Evolutionary conservation across 805 yeast species (phyloP).

Genomic region (Kodamaea jinghongensis): DNA sequence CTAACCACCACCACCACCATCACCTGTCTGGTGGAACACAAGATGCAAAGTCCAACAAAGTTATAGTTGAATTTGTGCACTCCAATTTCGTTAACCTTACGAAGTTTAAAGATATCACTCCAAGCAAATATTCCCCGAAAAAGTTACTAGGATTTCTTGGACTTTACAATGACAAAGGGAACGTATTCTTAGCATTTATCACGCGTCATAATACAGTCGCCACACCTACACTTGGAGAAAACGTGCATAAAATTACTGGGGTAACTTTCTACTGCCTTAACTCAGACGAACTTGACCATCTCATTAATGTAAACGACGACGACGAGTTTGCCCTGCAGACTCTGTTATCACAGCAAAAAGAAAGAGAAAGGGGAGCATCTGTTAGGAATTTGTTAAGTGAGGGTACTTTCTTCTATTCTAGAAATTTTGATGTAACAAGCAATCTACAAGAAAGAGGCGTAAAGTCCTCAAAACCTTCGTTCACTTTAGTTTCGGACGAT

Average conservation of each 20-base stretch:
- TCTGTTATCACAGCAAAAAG: conserved; percentile 4
- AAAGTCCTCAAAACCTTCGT: conserved; percentile 13
- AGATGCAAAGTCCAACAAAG: conserved; percentile 34
- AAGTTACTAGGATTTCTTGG: conserved; percentile 60
- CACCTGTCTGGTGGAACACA: conserved; percentile 18
- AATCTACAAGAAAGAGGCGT: conserved; percentile 44
- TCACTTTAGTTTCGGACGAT: conserved; percentile 29
- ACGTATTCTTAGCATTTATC: conserved; percentile 56
- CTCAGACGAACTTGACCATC: conserved; percentile 51
- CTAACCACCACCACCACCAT: conserved; percentile 20
- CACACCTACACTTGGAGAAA: conserved; percentile 54
- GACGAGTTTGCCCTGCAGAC: conserved; percentile 9
- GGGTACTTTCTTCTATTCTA: conserved; percentile 50
- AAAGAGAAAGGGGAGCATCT: conserved; percentile 26
- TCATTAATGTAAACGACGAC: conserved; percentile 14
- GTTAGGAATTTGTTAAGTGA: conserved; percentile 43
- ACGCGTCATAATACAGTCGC: conserved; percentile 56
- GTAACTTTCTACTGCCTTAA: conserved; percentile 66
- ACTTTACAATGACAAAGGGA: conserved; percentile 50
- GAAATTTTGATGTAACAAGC: conserved; percentile 45
- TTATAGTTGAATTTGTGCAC: conserved; percentile 53
- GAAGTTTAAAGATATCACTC: conserved; percentile 44
- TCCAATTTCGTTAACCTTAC: conserved; percentile 35
- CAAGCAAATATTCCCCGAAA: conserved; percentile 21
- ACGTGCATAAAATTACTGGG: conserved; percentile 51